These are phyloP conservation scores for Zymoseptoria tritici DNA, from an alignment of 2,329 filamentous ascomycete genomes.

Conservation along the genomic window DNA sequence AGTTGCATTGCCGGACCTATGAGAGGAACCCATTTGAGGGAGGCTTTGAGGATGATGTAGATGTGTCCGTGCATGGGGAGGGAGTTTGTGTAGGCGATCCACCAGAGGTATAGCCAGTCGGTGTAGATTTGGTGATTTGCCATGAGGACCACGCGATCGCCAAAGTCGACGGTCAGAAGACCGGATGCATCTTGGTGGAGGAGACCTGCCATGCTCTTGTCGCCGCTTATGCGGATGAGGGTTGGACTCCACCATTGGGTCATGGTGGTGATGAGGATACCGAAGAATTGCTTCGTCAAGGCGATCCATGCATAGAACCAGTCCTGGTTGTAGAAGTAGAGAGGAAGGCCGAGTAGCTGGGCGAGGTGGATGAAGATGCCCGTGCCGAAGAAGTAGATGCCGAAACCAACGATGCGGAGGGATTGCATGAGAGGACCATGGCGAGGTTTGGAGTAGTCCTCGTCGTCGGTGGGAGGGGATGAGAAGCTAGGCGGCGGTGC, in stretches of 20 bases:
- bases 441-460: constrained; percentile 24
- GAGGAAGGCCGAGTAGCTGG: constrained; percentile 63
- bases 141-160: constrained; percentile 71
- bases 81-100: constrained; percentile 67
- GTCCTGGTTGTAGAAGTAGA: constrained; percentile 67
- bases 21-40: constrained; percentile 73
- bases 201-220: constrained; percentile 69
- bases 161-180: constrained; percentile 66
- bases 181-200: constrained; percentile 62
- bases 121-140: constrained; percentile 73
- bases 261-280: constrained; percentile 66
- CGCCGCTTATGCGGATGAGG: constrained; percentile 71
- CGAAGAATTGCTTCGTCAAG: constrained; percentile 77
- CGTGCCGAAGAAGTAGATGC: constrained; percentile 39
- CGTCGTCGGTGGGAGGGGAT: neutral
- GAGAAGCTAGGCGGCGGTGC: neutral
- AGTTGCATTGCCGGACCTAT: constrained; percentile 78
- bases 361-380: constrained; percentile 49
- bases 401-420: constrained; percentile 39
- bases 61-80: constrained; percentile 69
- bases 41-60: constrained; percentile 86
- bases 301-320: constrained; percentile 80
- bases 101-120: constrained; percentile 92
- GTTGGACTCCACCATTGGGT: constrained; percentile 81
- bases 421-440: constrained; percentile 37